These are phyloP conservation scores for Sequoia sempervirens DNA, from an alignment of 75 land plant species.

Conservation along the genomic window DNA sequence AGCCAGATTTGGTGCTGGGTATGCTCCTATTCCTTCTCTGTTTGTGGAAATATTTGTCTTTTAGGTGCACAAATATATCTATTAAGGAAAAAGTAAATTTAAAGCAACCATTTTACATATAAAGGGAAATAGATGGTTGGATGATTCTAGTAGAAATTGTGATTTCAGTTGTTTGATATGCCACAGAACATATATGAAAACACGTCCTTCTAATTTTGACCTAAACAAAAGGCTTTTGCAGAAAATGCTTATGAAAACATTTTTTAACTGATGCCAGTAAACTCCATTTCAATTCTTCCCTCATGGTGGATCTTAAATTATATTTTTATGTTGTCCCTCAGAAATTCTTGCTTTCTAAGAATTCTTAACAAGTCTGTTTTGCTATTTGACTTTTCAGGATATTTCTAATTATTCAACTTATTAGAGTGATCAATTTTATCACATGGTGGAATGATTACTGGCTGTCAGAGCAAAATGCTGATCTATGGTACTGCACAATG, in stretches of 20 bases:
- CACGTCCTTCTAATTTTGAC: not conserved
- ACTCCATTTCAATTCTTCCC: not conserved
- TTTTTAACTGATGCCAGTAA: not conserved
- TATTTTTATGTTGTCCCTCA: not conserved
- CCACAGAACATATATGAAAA: not conserved
- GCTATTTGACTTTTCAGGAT: slow-evolving; percentile 44
- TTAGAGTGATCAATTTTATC: slow-evolving; percentile 89
- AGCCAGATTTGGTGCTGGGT: slow-evolving; percentile 95
- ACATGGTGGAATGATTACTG: slow-evolving; percentile 80
- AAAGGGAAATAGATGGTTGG: not conserved
- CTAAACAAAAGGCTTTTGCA: not conserved
- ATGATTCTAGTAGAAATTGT: not conserved
- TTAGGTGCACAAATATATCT: not conserved
- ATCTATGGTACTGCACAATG: slow-evolving; percentile 47
- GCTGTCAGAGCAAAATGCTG: slow-evolving; percentile 44
- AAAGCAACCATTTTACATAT: slow-evolving; percentile 6
- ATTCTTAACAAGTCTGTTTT: not conserved
- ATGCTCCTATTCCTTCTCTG: slow-evolving; percentile 12
- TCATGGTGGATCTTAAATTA: not conserved
- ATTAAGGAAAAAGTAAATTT: not conserved
- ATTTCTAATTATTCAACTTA: slow-evolving; percentile 78
- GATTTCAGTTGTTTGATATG: not conserved
- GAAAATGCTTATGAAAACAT: not conserved
- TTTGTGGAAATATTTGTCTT: not conserved
- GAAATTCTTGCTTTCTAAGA: not conserved